These are phyloP conservation scores for Pelagomonas calceolata DNA, from an alignment of 108 stramenopile species.

Conservation along the genomic window DNA sequence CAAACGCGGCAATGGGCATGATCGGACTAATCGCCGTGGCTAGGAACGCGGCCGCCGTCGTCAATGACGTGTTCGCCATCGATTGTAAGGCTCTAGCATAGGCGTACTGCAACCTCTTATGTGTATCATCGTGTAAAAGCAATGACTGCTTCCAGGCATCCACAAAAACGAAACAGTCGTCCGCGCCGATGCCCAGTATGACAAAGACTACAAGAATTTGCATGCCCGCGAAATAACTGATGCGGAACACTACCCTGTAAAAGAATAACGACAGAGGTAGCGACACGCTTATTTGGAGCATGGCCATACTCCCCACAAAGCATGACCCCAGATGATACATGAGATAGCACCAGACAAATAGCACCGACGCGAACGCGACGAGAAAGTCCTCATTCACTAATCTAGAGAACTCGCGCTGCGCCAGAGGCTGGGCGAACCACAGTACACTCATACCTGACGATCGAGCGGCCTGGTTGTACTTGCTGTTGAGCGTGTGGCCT, in stretches of 20 bases:
- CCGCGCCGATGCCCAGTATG: constrained; percentile 30
- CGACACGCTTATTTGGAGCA: constrained; percentile 10
- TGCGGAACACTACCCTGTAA: constrained; percentile 13
- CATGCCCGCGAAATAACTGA: constrained; percentile 14
- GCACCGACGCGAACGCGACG: not conserved
- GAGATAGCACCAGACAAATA: constrained; percentile 1
- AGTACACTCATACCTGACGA: not conserved
- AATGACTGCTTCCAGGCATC: constrained; percentile 14
- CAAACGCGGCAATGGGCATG: constrained; percentile 25
- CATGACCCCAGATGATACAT: not conserved
- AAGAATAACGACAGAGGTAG: constrained; percentile 17
- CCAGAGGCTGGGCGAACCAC: not conserved
- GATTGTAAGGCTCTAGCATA: constrained; percentile 6
- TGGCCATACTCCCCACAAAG: constrained; percentile 1
- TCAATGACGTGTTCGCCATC: constrained; percentile 21
- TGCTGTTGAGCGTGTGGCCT: not conserved
- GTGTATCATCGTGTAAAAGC: not conserved
- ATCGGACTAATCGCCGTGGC: constrained; percentile 11
- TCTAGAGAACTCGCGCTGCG: not conserved
- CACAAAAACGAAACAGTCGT: constrained; percentile 22
- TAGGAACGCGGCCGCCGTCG: constrained; percentile 15
- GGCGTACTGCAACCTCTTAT: constrained; percentile 3
- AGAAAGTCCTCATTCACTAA: not conserved
- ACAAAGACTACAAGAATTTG: constrained; percentile 22
- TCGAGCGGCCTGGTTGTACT: not conserved